Base-by-base conservation (phyloP, 2,329 filamentous ascomycete genomes). In the Sarocladiaceae sp. region DNA sequence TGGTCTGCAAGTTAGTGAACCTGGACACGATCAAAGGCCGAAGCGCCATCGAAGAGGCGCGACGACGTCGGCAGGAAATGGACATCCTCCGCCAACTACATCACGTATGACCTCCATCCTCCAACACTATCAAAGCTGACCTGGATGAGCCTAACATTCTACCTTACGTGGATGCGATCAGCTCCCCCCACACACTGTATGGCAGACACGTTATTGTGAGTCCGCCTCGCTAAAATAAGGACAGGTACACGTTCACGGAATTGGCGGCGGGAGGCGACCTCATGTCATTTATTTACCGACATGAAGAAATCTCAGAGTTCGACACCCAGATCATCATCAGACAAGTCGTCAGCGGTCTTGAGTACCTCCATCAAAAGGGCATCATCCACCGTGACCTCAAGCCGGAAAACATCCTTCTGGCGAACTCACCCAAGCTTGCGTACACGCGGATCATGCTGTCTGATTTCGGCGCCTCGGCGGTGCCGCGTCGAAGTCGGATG, bases 1-100 rank as follows among this genome's bases (percentile, higher is more conserved):
- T 86, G 16, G 82, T 82, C 10, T 88, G 84, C 65, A 88, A 88
- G 53, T 61, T 86, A 7, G 65, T 85, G 43, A 66, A 76, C 44
- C 54, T 83, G 2, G 63, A 66, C 24, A 51, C 51, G 5, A 42
- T 62, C 4, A 49, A 52, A 44, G 55, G 44, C 34, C 55, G 50
- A 45, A 55, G 53, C n/a, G 47, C 46, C 23, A 51, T 49, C n/a
- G 53, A 54, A 33, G 53, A 61, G 3, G 51, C 64, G 7, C 58
- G 60, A 6, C 58, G 60, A 7, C 66, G 65, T 6, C 63, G 70
- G 41, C 66, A 71, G 47, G 76, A 80, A 54, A 65, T 72, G 19
- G 63, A 71, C n/a, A 67, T 80, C 24, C 64, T 80, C 31, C 67
- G 69, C 9, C 69, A 72, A 45, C 55, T 80, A 12, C 68, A 66